Percentiles rank a stretch among this genome's conserved stretches.
Conservation (phyloP, 2,329 filamentous ascomycete genomes). For the Colletotrichum kahawae region DNA sequence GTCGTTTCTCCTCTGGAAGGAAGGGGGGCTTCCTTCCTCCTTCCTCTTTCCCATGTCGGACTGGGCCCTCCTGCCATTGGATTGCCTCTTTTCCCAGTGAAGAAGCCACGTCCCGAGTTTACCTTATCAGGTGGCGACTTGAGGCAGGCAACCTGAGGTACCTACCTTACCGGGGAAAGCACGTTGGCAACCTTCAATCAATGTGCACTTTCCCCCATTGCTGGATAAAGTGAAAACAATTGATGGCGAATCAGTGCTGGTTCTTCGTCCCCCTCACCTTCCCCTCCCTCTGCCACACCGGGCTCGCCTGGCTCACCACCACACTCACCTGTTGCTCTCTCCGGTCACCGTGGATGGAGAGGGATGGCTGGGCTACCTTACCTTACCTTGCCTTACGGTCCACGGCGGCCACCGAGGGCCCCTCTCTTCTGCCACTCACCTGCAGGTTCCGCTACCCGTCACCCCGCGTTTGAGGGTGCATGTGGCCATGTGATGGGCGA, state of each 20-base stretch:
- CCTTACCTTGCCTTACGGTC: not conserved
- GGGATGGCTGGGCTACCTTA: not conserved
- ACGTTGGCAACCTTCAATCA: not conserved
- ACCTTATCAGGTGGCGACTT: not conserved
- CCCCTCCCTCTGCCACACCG: not conserved
- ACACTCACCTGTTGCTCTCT: not conserved
- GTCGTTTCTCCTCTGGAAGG: not conserved
- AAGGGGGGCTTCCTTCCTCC: not conserved
- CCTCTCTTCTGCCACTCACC: not conserved
- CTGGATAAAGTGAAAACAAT: not conserved
- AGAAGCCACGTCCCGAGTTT: not conserved
- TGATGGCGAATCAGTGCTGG: not conserved
- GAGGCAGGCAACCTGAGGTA: not conserved
- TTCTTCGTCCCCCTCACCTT: not conserved
- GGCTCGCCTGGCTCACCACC: not conserved
- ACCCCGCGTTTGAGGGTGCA: slow-evolving; percentile 18
- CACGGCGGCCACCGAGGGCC: not conserved
- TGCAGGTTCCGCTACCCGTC: slow-evolving; percentile 5
- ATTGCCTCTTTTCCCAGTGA: not conserved
- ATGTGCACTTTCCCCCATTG: not conserved
- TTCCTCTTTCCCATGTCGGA: not conserved
- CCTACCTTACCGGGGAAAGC: not conserved
- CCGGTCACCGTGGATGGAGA: not conserved
- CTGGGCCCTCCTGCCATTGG: not conserved
- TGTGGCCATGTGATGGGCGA: slow-evolving; percentile 11